Evolutionary conservation across 352 stramenopile genomes (phyloP).

Genomic region (Phytophthora hybrid): DNA sequence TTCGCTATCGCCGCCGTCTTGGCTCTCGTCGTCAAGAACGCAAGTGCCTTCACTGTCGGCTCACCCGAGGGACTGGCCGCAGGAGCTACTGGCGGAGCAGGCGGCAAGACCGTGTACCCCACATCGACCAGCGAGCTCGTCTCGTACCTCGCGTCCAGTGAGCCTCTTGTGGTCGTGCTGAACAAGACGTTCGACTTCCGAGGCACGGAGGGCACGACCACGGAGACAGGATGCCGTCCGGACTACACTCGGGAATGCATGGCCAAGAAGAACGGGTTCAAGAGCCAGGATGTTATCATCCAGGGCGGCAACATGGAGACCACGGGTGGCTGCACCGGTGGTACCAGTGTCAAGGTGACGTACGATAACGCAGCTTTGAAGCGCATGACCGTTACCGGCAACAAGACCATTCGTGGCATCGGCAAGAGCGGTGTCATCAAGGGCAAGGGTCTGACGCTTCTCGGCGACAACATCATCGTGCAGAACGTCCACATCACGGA

Average conservation of each 20-base stretch:
- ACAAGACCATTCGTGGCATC: too few species aligned
- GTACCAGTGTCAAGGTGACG: conserved; percentile 43
- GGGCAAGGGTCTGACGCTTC: conserved; percentile 41
- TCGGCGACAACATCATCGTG: conserved; percentile 58
- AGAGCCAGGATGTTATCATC: conserved; percentile 56
- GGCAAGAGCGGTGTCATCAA: conserved; percentile 54
- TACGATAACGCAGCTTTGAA: too few species aligned
- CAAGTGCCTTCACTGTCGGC: conserved; percentile 28
- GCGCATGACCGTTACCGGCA: too few species aligned
- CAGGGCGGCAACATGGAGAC: conserved; percentile 49
- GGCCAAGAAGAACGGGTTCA: conserved; percentile 49
- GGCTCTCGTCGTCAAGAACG: conserved; percentile 16
- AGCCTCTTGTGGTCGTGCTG: conserved; percentile 47
- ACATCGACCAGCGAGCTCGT: conserved; percentile 43
- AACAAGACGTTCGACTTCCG: conserved; percentile 53
- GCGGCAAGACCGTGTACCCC: conserved; percentile 37
- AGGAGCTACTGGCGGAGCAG: conserved; percentile 42
- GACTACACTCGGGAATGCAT: conserved; percentile 50
- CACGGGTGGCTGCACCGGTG: conserved; percentile 50
- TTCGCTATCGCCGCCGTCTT: conserved; percentile 1
- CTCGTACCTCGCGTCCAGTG: conserved; percentile 26
- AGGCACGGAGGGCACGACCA: conserved; percentile 45
- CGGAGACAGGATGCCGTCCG: conserved; percentile 42
- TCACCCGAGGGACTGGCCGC: conserved; percentile 35
- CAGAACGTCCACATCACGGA: conserved; percentile 59